A percentile compares a stretch with the other conserved stretches of the same genome.
Conservation (phyloP, 140 eudicot genomes). For the Ambrosia hybrid region DNA sequence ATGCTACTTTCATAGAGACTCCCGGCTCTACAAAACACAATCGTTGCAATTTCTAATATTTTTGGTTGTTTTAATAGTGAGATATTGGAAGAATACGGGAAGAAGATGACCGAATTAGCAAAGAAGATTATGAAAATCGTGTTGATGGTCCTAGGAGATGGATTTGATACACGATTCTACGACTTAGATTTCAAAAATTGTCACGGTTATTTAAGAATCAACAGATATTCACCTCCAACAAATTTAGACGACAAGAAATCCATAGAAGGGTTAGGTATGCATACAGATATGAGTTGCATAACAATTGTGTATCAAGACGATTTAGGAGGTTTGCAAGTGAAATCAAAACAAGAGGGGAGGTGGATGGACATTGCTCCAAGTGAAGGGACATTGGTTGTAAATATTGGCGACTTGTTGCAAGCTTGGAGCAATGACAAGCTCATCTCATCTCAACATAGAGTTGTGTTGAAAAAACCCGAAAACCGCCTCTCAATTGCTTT, state of each 20-base stretch:
- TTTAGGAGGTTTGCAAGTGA: slow-evolving; percentile 71
- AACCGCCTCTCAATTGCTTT: slow-evolving; percentile 66
- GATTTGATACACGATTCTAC: slow-evolving; percentile 41
- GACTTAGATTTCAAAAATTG: slow-evolving; percentile 62
- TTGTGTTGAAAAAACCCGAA: slow-evolving; percentile 44
- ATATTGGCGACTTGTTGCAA: slow-evolving; percentile 73
- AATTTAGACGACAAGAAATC: slow-evolving; percentile 33
- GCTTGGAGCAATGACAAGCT: slow-evolving; percentile 82
- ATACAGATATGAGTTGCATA: slow-evolving; percentile 82
- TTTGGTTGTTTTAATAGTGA: slow-evolving; percentile 43
- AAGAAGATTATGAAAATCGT: slow-evolving; percentile 43
- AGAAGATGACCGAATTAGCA: slow-evolving; percentile 56
- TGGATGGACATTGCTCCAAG: slow-evolving; percentile 70
- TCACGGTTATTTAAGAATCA: slow-evolving; percentile 70
- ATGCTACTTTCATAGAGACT: too few relatives aligned
- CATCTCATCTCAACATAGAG: slow-evolving; percentile 71
- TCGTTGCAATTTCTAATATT: too few relatives aligned
- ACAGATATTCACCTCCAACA: slow-evolving; percentile 54
- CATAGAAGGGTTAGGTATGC: slow-evolving; percentile 84
- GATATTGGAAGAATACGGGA: slow-evolving; percentile 67
- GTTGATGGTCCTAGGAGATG: slow-evolving; percentile 56
- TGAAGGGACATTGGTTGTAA: slow-evolving; percentile 69
- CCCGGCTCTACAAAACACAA: too few relatives aligned
- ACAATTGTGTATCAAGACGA: slow-evolving; percentile 78
- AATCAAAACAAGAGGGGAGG: slow-evolving; percentile 56